Evolutionary conservation across 2,329 filamentous ascomycete species (phyloP), one percentile per base, ranked within the genome.

Genomic region (Fusarium liriodendri): DNA sequence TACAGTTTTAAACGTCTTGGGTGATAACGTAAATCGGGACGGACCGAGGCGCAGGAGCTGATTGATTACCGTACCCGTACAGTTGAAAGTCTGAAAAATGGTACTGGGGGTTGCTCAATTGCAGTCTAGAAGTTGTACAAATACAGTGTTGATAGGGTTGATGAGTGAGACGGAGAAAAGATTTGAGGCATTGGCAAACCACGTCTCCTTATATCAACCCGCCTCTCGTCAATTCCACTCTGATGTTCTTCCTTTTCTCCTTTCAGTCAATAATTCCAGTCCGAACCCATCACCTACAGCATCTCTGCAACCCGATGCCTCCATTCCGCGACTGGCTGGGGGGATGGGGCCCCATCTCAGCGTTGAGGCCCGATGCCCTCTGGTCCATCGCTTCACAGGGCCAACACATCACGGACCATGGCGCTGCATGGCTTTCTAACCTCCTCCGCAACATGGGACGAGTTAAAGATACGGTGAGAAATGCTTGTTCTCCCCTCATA

Each of bases 171-270:
- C 16, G 45, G 20, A 38, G 42, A 45, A 35, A 35, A 59, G 67
- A 71, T 40, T 61, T 65, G 50, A 74, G 64, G 71, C 71, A 74
- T 71, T 74, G 68, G 71, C 71, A 74, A 74, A 63, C 64, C 54
- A 57, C 52, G 60, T 58, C 68, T 38, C 61, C 71, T 74, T 74
- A 74, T 74, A 74, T 74, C 71, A 47, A 62, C 67, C 59, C 59
- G n/a, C 33, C 61, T 27, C 29, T 69, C 63, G 47, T 66, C 71
- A 72, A 37, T 69, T 74, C 62, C 67, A 37, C 68, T 32, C 37
- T 65, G 64, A 54, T 61, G 60, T 62, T 69, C 47, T 29, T 52
- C 10, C 18, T 27, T 42, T 72, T 63, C 52, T 74, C 40, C 32
- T 32, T 61, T 60, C 61, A 62, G 47, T 71, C 50, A 74, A 74